Evolutionary conservation across 1,139 yeast species (phyloP).

Genomic region (Pichia sp.): DNA sequence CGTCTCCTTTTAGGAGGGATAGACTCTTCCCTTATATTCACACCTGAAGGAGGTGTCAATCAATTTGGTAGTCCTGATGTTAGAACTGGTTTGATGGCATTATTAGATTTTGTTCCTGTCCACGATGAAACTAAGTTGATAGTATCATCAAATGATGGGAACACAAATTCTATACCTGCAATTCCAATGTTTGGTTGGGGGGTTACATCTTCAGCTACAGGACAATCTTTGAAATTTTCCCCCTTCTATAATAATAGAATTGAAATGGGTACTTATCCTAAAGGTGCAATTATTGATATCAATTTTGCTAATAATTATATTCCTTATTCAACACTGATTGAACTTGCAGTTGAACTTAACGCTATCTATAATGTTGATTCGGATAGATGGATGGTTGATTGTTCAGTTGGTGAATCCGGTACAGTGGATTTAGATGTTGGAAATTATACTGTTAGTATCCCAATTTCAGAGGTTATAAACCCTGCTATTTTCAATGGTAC

Average conservation of each 20-base stretch:
- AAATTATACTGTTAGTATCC: conserved; percentile 43
- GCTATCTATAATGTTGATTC: conserved; percentile 52
- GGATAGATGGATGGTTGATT: conserved; percentile 60
- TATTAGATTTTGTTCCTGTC: conserved; percentile 43
- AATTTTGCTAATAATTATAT: conserved; percentile 45
- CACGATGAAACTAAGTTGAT: conserved; percentile 23
- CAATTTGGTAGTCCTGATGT: conserved; percentile 31
- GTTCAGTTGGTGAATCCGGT: conserved; percentile 49
- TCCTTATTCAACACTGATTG: conserved; percentile 54
- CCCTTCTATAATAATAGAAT: conserved; percentile 24
- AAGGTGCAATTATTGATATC: conserved; percentile 60
- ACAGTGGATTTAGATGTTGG: conserved; percentile 50
- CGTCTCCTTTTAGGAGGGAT: conserved; percentile 51
- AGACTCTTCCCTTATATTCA: conserved; percentile 38
- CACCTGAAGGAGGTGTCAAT: conserved; percentile 24
- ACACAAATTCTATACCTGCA: conserved; percentile 41
- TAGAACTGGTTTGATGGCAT: conserved; percentile 6
- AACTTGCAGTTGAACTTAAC: conserved; percentile 65
- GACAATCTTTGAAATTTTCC: conserved; percentile 34
- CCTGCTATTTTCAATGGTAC: conserved; percentile 32
- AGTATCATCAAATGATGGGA: conserved; percentile 18
- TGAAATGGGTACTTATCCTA: conserved; percentile 23
- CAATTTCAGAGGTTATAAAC: conserved; percentile 44
- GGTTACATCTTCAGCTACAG: conserved; percentile 39
- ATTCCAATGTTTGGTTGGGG: conserved; percentile 48